phyloP scores from a whole-genome alignment of 1,284 basidiomycete species.

The Cystobasidium pallidum region DNA sequence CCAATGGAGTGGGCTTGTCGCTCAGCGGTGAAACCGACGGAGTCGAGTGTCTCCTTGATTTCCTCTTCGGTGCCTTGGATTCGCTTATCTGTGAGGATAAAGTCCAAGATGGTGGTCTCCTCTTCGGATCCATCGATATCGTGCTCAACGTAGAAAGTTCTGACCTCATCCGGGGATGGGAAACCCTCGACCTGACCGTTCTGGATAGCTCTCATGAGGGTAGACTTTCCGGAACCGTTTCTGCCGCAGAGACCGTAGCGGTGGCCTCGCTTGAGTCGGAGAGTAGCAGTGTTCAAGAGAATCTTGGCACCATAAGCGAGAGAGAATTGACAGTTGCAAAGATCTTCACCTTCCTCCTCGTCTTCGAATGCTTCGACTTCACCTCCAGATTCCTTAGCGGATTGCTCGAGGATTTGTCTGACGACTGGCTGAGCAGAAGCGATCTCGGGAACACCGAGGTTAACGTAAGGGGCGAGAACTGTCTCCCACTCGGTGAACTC shows the following conservation, averaged over 20 bases:
- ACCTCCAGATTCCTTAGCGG: slow-evolving; percentile 75
- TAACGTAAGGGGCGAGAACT: slow-evolving; percentile 73
- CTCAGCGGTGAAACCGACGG: slow-evolving; percentile 87
- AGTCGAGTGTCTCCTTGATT: slow-evolving; percentile 75
- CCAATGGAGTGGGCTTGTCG: slow-evolving; percentile 85
- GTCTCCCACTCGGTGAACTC: slow-evolving; percentile 85
- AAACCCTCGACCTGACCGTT: slow-evolving; percentile 91
- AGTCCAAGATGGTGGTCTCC: slow-evolving; percentile 85
- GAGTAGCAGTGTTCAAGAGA: slow-evolving; percentile 89
- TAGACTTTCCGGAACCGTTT: slow-evolving; percentile 98
- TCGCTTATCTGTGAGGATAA: slow-evolving; percentile 84
- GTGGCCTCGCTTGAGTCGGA: slow-evolving; percentile 97
- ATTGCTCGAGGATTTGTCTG: slow-evolving; percentile 85
- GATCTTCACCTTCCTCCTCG: slow-evolving; percentile 94
- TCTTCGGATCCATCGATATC: slow-evolving; percentile 89
- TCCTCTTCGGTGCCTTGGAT: slow-evolving; percentile 73
- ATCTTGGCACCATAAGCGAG: slow-evolving; percentile 99
- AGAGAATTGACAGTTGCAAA: slow-evolving; percentile 98
- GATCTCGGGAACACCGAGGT: slow-evolving; percentile 65
- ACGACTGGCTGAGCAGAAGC: slow-evolving; percentile 72
- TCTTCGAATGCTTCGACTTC: slow-evolving; percentile 75
- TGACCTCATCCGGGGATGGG: slow-evolving; percentile 91
- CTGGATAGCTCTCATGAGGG: slow-evolving; percentile 71
- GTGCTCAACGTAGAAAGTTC: slow-evolving; percentile 99
- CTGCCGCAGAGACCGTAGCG: slow-evolving; percentile 97